Conservation (phyloP, 176 grass and related monocot genomes). For the Sorghum bicolor region DNA sequence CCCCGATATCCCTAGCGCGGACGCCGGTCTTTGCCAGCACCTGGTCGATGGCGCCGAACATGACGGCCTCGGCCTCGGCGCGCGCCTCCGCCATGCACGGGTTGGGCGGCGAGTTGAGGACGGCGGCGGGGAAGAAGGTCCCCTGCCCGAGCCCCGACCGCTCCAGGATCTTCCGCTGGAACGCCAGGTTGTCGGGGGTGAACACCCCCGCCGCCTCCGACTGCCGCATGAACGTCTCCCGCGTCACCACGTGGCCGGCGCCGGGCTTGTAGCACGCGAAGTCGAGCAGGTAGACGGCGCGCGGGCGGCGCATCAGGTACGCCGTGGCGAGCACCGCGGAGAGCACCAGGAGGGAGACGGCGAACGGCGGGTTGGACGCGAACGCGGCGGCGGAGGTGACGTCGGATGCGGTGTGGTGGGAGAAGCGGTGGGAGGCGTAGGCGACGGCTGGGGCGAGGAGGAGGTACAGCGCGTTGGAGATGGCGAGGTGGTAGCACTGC, state of each 20-base stretch:
- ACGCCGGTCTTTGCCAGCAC: too few species aligned
- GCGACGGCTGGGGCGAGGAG: conserved; percentile 32
- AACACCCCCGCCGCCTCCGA: conserved; percentile 35
- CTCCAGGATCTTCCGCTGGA: conserved; percentile 85
- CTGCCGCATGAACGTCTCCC: conserved; percentile 68
- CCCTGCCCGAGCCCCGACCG: conserved; percentile 64
- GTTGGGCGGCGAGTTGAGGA: conserved; percentile 59
- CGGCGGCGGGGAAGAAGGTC: conserved; percentile 65
- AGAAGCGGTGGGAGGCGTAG: neutral
- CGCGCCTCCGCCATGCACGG: conserved; percentile 39
- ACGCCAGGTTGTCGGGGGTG: conserved; percentile 63
- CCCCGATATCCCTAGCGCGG: conserved; percentile 51
- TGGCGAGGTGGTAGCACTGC: conserved; percentile 40
- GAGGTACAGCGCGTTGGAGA: conserved; percentile 51
- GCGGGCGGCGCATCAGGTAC: neutral
- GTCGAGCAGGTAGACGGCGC: conserved; percentile 24
- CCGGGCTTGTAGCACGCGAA: conserved; percentile 37
- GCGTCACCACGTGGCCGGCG: conserved; percentile 30
- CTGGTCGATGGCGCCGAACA: too few species aligned
- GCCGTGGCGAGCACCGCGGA: neutral
- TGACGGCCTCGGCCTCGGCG: too few species aligned
- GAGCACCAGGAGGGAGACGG: neutral
- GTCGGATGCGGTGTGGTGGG: neutral
- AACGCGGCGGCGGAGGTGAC: neutral
- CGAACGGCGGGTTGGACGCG: neutral